Evolutionary conservation across 108 stramenopile genomes (phyloP), one percentile per base, ranked within the genome.

Genomic region (Cylindrotheca fusiformis): DNA sequence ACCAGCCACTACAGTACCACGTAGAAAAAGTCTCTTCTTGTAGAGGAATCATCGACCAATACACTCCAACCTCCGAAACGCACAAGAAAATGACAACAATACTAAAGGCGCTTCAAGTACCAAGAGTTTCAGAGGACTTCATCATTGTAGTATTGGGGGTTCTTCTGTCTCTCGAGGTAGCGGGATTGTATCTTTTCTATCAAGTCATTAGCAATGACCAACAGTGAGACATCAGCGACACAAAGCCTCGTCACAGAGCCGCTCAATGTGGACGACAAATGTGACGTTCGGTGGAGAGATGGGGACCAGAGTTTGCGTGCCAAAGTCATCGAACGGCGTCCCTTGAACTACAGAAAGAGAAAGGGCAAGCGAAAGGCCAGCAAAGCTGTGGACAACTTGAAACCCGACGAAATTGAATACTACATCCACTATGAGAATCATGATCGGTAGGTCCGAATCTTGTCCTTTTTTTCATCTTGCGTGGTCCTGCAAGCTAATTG

Each of bases 381-480:
- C 14, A 54, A 26, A 29, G 17, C 51, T 3, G 63, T 63, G 4
- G 51, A 63, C 25, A 18, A 19, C 14, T 24, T 63, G 28, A 64
- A 67, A 10, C 68, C 84, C 20, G 52, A 58, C 17, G 86, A 87
- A 53, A 54, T 81, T 21, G 80, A 86, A 30, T 93, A 91, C 52
- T 92, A 92, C 66, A 81, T 95, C 23, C 91, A 93, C 72, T 93
- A 96, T 68, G 57, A 71, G 4, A 76, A 80, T 49, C 86, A 91
- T 48, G 93, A 95, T 71, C 81, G 90, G 67, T 64, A 67, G 52
- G 58, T 32, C 4, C 17, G 48, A 25, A 4, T 54, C 8, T 25
- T n/a, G 4, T 17, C 27, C 54, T 41, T 63, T n/a, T 10, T 27
- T 22, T 63, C 3, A 30, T 53, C 27, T 30, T 51, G 19, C 19